Evolutionary conservation across 2,329 filamentous ascomycete species (phyloP).

Genomic region (Nemania abortiva): DNA sequence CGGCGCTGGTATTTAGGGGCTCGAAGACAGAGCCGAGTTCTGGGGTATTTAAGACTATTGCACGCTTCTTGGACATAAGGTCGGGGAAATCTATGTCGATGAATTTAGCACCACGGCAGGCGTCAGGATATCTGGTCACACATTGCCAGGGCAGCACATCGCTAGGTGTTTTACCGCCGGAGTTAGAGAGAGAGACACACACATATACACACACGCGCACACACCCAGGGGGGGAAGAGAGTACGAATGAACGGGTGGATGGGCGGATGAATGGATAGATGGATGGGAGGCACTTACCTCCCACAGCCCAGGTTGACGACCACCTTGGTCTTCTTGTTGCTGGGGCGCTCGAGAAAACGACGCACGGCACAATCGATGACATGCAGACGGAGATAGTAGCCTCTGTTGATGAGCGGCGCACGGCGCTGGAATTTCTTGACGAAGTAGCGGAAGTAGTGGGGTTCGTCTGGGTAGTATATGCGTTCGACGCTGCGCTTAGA

Average conservation of each 20-base stretch:
- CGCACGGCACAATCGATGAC: slow-evolving; percentile 81
- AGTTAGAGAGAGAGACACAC: slow-evolving; percentile 14
- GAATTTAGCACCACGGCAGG: slow-evolving; percentile 73
- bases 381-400: slow-evolving; percentile 88
- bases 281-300: slow-evolving; percentile 70
- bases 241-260: background rate
- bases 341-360: slow-evolving; percentile 72
- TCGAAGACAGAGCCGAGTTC: slow-evolving; percentile 68
- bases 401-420: slow-evolving; percentile 89
- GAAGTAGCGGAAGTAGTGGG: slow-evolving; percentile 89
- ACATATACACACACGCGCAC: background rate
- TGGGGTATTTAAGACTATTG: slow-evolving; percentile 72
- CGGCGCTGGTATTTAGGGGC: slow-evolving; percentile 54
- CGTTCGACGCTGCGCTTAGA: slow-evolving; percentile 94
- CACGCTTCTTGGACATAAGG: slow-evolving; percentile 79
- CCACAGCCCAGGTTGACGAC: slow-evolving; percentile 90
- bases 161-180: slow-evolving; percentile 58
- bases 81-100: slow-evolving; percentile 89
- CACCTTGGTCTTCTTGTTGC: slow-evolving; percentile 73
- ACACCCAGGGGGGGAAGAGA: background rate
- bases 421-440: slow-evolving; percentile 85
- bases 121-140: slow-evolving; percentile 72
- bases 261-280: background rate
- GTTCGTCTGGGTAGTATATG: slow-evolving; percentile 80
- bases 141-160: slow-evolving; percentile 90